Base-by-base conservation (phyloP, 1,139 yeast species). In the Saccharomycopsis hybrid region DNA sequence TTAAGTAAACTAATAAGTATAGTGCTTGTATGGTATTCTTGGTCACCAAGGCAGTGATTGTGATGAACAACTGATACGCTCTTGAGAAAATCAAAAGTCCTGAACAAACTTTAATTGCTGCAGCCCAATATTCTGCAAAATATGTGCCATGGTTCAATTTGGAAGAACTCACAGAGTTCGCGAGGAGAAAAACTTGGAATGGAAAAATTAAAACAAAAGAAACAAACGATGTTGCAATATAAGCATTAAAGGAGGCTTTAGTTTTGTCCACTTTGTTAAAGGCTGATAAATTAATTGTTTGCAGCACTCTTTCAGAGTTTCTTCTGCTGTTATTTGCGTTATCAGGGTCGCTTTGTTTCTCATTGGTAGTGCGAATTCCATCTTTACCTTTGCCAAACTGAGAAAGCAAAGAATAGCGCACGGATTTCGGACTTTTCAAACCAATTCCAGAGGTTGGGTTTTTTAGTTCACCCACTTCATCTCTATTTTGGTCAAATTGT, bases 11-110 rank as follows among this genome's bases (percentile, higher is more conserved):
- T 3, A 47, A 38, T 11, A 47, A 25, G 28, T 36, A 47, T n/a
- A 43, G 13, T 9, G 47, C 47, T 13, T 36, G 47, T n/a, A 47
- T 31, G n/a, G 36, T 36, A 36, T 47, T 47, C 31, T 43, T 43
- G 5, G 50, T 35, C 27, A 43, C 28, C 9, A 36, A 35, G 5
- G 47, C 47, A 8, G 28, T 35, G 8, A 47, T 9, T 3, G 50
- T 47, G n/a, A 47, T 25, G 32, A 43, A 27, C 3, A 47, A 3
- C 32, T 47, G 50, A 25, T 43, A 47, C 8, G 25, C 28, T 29
- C 36, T 27, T 4, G 47, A 9, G 18, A 47, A 43, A 18, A 41
- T 36, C 8, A 47, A 32, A 25, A 47, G 35, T 18, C 44, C 39
- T 18, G 37, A 25, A 7, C 37, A 29, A 8, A 46, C 30, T 3